phyloP scores from a whole-genome alignment of 75 land plant species.

The Cunninghamia lanceolata region DNA sequence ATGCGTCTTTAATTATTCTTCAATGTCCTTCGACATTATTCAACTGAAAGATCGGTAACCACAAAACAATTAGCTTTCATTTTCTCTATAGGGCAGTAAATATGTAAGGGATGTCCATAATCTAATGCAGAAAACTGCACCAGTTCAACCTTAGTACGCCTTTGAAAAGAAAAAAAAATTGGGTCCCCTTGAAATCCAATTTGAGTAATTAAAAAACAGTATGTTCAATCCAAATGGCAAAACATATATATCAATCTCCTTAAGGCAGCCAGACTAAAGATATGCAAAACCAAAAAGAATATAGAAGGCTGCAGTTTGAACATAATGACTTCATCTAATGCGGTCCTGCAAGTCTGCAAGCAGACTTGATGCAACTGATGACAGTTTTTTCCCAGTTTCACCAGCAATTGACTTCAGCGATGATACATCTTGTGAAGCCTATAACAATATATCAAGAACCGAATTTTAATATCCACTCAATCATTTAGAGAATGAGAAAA shows the following conservation, averaged over 20 bases:
- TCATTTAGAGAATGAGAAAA: not conserved
- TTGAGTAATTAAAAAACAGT: not conserved
- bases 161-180: not conserved
- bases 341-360: conserved; percentile 48
- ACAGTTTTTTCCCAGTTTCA: conserved; percentile 40
- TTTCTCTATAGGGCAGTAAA: not conserved
- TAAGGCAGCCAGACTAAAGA: not conserved
- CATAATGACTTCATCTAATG: conserved; percentile 24
- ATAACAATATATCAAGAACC: conserved; percentile 9
- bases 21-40: not conserved
- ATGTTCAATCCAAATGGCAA: not conserved
- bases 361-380: conserved; percentile 43
- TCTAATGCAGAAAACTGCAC: not conserved
- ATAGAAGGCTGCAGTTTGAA: not conserved
- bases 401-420: conserved; percentile 44
- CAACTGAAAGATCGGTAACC: not conserved
- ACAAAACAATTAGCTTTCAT: not conserved
- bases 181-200: not conserved
- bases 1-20: not conserved
- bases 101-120: not conserved
- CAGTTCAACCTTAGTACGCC: not conserved
- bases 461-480: not conserved
- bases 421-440: conserved; percentile 53
- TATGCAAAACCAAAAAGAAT: not conserved
- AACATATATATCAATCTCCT: not conserved